A percentile compares a stretch with the other conserved stretches of the same genome.
Conservation (phyloP, 495 filamentous ascomycete genomes). For the Aspergillus steynii region DNA sequence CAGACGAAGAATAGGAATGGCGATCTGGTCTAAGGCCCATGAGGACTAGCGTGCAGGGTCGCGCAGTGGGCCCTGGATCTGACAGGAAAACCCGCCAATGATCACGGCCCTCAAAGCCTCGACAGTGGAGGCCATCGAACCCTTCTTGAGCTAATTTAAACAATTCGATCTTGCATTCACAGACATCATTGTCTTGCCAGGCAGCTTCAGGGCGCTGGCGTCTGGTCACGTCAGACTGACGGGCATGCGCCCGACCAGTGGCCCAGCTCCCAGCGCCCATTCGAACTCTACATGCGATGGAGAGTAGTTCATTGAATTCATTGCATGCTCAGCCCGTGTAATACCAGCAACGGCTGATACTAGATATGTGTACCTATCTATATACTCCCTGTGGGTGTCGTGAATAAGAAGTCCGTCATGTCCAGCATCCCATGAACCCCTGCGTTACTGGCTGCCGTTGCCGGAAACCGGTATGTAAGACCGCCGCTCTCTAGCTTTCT, state of each 20-base stretch:
- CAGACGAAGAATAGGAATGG: too few species aligned
- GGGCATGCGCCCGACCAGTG: too few species aligned
- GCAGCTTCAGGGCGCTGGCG: neutral
- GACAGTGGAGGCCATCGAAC: neutral
- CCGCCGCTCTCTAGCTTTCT: slow-evolving; percentile 47
- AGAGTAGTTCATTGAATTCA: too few species aligned
- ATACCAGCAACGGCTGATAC: neutral
- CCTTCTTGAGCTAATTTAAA: neutral
- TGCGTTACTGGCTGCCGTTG: slow-evolving; percentile 17
- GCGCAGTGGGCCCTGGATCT: neutral
- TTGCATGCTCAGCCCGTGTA: neutral
- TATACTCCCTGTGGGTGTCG: neutral
- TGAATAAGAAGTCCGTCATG: neutral
- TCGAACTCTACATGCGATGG: neutral
- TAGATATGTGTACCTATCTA: neutral
- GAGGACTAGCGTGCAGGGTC: too few species aligned
- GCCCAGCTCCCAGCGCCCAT: neutral
- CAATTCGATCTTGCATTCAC: neutral
- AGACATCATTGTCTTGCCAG: neutral
- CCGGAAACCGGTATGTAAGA: slow-evolving; percentile 46
- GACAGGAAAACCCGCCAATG: neutral
- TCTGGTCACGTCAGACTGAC: neutral
- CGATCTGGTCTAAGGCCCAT: too few species aligned
- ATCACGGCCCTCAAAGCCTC: neutral
- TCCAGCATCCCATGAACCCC: neutral